Evolutionary conservation across 73 alveolate species (phyloP).

Genomic region (Paramecium biaurelia): DNA sequence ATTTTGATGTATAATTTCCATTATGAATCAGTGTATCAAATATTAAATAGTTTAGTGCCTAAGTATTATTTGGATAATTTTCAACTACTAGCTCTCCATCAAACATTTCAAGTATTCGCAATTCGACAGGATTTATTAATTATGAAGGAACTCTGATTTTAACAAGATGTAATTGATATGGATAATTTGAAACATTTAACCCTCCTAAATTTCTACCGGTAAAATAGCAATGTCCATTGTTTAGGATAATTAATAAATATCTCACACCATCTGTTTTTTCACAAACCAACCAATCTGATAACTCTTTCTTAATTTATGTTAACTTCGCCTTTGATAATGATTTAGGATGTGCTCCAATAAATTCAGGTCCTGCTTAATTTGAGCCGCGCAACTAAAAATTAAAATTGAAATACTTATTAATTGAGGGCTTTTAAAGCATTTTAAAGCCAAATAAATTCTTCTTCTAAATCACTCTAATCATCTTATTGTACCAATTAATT

Average conservation of each 20-base stretch:
- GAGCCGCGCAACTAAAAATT: background rate
- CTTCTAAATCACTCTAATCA: background rate
- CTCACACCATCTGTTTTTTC: slow-evolving; percentile 63
- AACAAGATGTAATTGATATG: background rate
- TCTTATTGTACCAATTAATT: background rate
- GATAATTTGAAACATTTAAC: background rate
- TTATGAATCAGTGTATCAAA: slow-evolving; percentile 53
- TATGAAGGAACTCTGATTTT: background rate
- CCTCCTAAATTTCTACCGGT: slow-evolving; percentile 37
- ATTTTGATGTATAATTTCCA: background rate
- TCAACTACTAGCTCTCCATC: slow-evolving; percentile 18
- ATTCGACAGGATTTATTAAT: background rate
- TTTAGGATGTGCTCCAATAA: slow-evolving; percentile 58
- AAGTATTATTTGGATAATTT: background rate
- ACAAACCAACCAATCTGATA: background rate
- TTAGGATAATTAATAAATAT: slow-evolving; percentile 11
- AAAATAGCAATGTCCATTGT: slow-evolving; percentile 18
- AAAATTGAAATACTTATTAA: background rate
- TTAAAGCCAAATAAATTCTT: background rate
- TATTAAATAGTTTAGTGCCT: background rate
- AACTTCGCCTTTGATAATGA: slow-evolving; percentile 20
- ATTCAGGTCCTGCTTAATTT: background rate
- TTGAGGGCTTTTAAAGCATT: background rate
- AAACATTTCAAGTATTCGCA: slow-evolving; percentile 34
- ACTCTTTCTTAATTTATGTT: background rate